Percentiles rank a stretch among this genome's conserved stretches.
These are phyloP conservation scores for Jackrogersella multiformis DNA, from an alignment of 495 filamentous ascomycete genomes.

Conservation along the genomic window DNA sequence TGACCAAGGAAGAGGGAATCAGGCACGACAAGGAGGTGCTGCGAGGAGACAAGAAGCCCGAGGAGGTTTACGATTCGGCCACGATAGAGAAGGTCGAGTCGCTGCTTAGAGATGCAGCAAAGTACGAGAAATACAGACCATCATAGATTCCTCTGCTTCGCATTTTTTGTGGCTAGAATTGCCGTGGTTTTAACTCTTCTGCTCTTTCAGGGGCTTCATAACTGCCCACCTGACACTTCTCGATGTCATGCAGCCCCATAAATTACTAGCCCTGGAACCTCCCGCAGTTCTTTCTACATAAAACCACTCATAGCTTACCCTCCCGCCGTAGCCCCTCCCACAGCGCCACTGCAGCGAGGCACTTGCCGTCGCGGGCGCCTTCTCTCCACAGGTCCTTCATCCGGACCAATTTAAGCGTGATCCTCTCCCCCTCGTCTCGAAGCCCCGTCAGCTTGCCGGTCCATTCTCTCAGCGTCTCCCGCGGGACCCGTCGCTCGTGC, in stretches of 20 bases:
- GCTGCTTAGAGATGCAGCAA: conserved; percentile 62
- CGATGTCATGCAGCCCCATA: not conserved
- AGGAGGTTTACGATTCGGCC: conserved; percentile 75
- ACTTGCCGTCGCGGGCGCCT: conserved; percentile 80
- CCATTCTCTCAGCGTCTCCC: conserved; percentile 71
- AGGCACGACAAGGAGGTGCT: conserved; percentile 83
- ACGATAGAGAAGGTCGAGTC: conserved; percentile 70
- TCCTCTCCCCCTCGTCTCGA: conserved; percentile 82
- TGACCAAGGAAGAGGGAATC: conserved; percentile 95
- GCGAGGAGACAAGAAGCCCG: conserved; percentile 69
- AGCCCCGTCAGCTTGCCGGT: conserved; percentile 81
- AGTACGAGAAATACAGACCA: conserved; percentile 47
- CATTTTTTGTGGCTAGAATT: not conserved
- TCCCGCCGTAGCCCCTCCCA: conserved; percentile 76
- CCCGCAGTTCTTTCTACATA: not conserved
- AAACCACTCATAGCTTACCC: conserved; percentile 61
- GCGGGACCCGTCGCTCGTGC: conserved; percentile 72
- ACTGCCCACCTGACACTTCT: too few relatives aligned
- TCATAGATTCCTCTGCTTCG: conserved; percentile 10
- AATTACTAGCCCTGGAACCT: not conserved
- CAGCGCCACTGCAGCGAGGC: conserved; percentile 77
- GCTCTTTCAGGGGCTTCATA: not conserved
- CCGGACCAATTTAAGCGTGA: conserved; percentile 74
- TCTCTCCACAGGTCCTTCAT: conserved; percentile 81
- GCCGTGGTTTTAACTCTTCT: not conserved